Evolutionary conservation across 768 basidiomycete genomes (phyloP).

Genomic region (Leccinum broughii): DNA sequence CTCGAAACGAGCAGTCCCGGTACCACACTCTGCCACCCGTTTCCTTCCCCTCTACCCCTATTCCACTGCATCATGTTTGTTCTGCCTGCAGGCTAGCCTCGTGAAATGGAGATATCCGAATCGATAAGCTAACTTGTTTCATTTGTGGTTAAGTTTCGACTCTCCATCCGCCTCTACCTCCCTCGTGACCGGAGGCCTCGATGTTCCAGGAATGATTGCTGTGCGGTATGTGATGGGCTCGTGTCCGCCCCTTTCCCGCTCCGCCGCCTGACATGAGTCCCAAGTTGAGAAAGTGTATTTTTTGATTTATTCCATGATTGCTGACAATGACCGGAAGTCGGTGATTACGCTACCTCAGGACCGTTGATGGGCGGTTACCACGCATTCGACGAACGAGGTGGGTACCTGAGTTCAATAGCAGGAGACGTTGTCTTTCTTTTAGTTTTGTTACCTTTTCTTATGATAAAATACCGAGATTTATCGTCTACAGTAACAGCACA

Average conservation of each 20-base stretch:
- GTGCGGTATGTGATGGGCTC: constrained; percentile 1
- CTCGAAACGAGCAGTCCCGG: constrained; percentile 1
- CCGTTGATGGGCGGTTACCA: constrained; percentile 13
- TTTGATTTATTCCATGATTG: background rate
- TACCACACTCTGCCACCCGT: constrained; percentile 8
- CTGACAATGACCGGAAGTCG: constrained; percentile 6
- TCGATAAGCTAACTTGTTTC: constrained; percentile 15
- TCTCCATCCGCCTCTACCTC: background rate
- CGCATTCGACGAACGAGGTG: background rate
- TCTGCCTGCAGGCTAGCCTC: constrained; percentile 12
- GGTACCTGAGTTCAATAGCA: background rate
- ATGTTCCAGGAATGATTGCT: background rate
- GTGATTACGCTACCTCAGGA: constrained; percentile 22
- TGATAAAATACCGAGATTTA: background rate
- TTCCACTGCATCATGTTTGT: constrained; percentile 11
- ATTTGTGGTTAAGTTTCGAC: constrained; percentile 10
- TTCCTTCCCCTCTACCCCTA: constrained; percentile 7
- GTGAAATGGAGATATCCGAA: constrained; percentile 25
- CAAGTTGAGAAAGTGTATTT: background rate
- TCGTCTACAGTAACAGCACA: background rate
- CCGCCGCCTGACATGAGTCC: background rate
- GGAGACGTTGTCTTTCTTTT: background rate
- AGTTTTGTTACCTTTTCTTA: background rate
- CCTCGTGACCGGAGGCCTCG: background rate
- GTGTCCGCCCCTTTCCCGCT: background rate